Percentiles rank a stretch among this genome's conserved stretches.
These are phyloP conservation scores for Dicorynia guianensis DNA, from an alignment of 306 rosid species.

Conservation along the genomic window DNA sequence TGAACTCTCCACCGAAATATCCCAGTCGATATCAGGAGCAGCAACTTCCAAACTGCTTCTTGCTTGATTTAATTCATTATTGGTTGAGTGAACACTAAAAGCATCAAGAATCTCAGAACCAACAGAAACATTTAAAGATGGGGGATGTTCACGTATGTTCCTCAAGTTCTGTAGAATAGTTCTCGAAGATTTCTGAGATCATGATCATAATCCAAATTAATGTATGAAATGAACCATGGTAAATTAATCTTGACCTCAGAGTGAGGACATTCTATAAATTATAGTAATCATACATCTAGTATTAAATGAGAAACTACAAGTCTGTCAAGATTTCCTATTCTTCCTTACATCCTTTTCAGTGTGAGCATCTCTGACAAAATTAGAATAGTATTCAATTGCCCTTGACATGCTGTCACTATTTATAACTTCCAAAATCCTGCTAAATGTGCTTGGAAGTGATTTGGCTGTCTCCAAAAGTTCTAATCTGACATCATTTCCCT, in stretches of 20 bases:
- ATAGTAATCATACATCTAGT: slow-evolving; percentile 16
- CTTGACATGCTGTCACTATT: slow-evolving; percentile 66
- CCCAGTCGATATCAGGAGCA: slow-evolving; percentile 86
- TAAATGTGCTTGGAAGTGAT: slow-evolving; percentile 82
- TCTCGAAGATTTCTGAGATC: slow-evolving; percentile 59
- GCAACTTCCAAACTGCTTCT: slow-evolving; percentile 42
- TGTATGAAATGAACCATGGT: slow-evolving; percentile 25
- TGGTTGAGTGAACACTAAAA: slow-evolving; percentile 49
- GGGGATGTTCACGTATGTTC: slow-evolving; percentile 67
- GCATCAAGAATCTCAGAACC: slow-evolving; percentile 66
- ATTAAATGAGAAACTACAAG: slow-evolving; percentile 28
- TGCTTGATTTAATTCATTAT: slow-evolving; percentile 51
- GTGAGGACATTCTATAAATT: slow-evolving; percentile 15
- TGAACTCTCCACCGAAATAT: slow-evolving; percentile 76
- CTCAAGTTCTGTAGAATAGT: slow-evolving; percentile 63
- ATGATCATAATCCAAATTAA: slow-evolving; percentile 39
- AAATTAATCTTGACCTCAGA: slow-evolving; percentile 25
- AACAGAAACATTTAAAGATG: slow-evolving; percentile 74
- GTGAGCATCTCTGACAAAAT: slow-evolving; percentile 88
- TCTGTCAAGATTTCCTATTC: slow-evolving; percentile 24
- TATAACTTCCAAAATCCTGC: slow-evolving; percentile 72
- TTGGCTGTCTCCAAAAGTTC: slow-evolving; percentile 92
- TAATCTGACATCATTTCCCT: slow-evolving; percentile 82
- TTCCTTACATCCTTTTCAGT: slow-evolving; percentile 78
- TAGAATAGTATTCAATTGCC: slow-evolving; percentile 84